Conservation (phyloP, 2,329 filamentous ascomycete species). For the Sclerotinia spermophila region DNA sequence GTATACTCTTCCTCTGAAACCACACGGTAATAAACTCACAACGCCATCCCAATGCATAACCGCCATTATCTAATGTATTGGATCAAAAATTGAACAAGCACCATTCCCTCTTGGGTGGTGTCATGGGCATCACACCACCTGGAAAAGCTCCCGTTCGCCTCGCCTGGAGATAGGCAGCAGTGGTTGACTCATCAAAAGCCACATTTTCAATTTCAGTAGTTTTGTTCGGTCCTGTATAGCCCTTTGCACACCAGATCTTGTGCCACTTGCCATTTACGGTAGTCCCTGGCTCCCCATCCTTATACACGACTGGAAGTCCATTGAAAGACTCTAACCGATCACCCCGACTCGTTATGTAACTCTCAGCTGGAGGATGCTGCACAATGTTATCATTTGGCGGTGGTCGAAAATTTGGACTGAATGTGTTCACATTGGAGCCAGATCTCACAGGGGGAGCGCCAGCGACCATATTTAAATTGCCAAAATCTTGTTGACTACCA, state of each 20-base stretch:
- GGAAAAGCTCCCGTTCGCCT: conserved; percentile 64
- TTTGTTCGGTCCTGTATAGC: conserved; percentile 59
- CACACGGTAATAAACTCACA: conserved; percentile 4
- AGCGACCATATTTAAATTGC: background rate
- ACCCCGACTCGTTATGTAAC: conserved; percentile 27
- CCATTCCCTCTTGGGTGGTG: conserved; percentile 76
- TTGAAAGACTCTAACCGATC: conserved; percentile 57
- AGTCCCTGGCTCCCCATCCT: conserved; percentile 48
- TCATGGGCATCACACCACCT: conserved; percentile 67
- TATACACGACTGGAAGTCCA: conserved; percentile 59
- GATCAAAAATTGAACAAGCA: conserved; percentile 67
- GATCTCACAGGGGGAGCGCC: background rate
- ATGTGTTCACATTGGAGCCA: background rate
- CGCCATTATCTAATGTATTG: background rate
- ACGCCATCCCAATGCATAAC: conserved; percentile 23
- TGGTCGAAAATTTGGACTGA: conserved; percentile 17
- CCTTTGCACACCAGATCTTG: conserved; percentile 71
- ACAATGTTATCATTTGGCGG: conserved; percentile 10
- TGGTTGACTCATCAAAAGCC: conserved; percentile 56
- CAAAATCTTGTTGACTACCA: background rate
- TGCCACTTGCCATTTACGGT: conserved; percentile 54
- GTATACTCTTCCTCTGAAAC: background rate
- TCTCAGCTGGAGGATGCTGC: conserved; percentile 22
- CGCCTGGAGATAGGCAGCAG: conserved; percentile 62
- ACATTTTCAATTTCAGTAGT: conserved; percentile 59